These are phyloP conservation scores for Talaromyces albobiverticillius DNA, from an alignment of 2,329 filamentous ascomycete genomes.

Conservation along the genomic window DNA sequence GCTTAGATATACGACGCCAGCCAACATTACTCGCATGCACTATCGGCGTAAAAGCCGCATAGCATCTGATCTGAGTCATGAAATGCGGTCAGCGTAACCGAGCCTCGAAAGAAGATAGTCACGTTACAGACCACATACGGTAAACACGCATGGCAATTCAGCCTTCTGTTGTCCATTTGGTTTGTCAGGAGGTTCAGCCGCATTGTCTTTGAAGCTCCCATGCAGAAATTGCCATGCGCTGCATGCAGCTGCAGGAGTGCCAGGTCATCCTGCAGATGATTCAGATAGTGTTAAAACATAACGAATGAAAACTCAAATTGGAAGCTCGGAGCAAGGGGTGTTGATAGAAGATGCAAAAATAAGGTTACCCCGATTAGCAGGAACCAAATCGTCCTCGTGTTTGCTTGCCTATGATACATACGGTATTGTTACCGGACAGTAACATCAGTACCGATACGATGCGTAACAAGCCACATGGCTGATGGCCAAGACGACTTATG, in stretches of 20 bases:
- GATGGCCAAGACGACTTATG: background rate
- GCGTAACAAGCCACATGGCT: background rate
- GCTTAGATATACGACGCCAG: background rate
- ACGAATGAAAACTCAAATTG: constrained; percentile 2
- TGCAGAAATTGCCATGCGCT: background rate
- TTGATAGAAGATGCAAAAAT: background rate
- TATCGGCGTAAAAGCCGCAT: background rate
- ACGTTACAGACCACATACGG: background rate
- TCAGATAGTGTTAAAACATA: constrained; percentile 4
- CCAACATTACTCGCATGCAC: background rate
- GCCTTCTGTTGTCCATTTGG: background rate
- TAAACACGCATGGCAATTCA: background rate
- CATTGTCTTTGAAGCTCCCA: background rate
- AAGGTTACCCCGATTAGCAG: background rate
- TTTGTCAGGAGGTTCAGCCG: background rate
- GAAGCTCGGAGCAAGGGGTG: background rate
- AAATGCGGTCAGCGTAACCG: background rate
- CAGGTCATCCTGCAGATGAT: background rate
- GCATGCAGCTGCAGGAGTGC: background rate
- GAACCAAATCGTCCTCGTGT: background rate
- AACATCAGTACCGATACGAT: background rate
- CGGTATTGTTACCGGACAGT: background rate
- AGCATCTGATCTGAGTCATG: background rate
- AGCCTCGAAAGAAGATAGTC: background rate
- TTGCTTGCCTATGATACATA: too few species aligned